Evolutionary conservation across 495 filamentous ascomycete genomes (phyloP).

Genomic region (Aspergillus wentii): DNA sequence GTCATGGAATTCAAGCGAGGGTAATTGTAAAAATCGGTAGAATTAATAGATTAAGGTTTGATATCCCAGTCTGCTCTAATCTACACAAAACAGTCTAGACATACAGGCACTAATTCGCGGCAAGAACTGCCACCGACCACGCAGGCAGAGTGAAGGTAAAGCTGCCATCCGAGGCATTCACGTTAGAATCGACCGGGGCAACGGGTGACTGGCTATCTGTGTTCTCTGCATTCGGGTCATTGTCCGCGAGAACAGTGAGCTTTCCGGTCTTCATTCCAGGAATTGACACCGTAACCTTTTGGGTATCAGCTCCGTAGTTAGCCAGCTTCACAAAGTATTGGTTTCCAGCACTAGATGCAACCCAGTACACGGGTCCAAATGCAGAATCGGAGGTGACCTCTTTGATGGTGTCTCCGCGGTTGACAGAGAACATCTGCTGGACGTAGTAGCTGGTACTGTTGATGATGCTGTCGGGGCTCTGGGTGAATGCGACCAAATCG

Average conservation of each 20-base stretch:
- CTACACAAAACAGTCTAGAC: too few relatives aligned
- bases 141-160: constrained; percentile 8
- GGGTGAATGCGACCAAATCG: constrained; percentile 23
- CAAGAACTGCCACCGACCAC: constrained; percentile 8
- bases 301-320: constrained; percentile 12
- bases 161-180: constrained; percentile 3
- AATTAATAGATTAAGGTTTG: too few relatives aligned
- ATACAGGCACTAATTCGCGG: constrained; percentile 2
- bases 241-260: constrained; percentile 30
- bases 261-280: constrained; percentile 22
- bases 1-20: too few relatives aligned
- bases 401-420: constrained; percentile 45
- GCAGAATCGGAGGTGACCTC: constrained; percentile 27
- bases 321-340: constrained; percentile 21
- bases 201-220: constrained; percentile 13
- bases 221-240: constrained; percentile 34
- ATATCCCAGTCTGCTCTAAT: too few relatives aligned
- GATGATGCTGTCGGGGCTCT: constrained; percentile 32
- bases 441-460: constrained; percentile 17
- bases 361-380: constrained; percentile 52
- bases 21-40: too few relatives aligned
- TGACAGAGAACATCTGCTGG: constrained; percentile 40
- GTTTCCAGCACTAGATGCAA: constrained; percentile 34
- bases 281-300: constrained; percentile 24
- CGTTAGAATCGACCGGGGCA: constrained; percentile 5